These are phyloP conservation scores for Epichloe typhina DNA, from an alignment of 2,329 filamentous ascomycete species.

Conservation along the genomic window DNA sequence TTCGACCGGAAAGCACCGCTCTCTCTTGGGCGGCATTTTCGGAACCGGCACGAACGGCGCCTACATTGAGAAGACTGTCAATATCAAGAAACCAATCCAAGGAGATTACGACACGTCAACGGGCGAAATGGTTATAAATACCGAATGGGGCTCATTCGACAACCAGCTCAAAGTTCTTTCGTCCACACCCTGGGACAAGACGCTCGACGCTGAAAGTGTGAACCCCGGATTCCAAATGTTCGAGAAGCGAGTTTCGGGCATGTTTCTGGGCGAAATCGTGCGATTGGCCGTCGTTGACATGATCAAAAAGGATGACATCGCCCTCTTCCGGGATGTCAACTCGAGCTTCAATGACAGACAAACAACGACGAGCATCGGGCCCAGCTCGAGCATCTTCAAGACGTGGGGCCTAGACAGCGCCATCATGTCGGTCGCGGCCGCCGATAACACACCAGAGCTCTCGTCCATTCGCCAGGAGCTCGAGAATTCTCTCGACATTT, in stretches of 20 bases:
- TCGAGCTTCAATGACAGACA: slow-evolving; percentile 56
- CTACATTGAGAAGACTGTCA: slow-evolving; percentile 83
- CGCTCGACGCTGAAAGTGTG: slow-evolving; percentile 65
- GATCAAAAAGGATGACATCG: slow-evolving; percentile 50
- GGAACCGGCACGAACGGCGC: slow-evolving; percentile 96
- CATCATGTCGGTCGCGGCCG: slow-evolving; percentile 76
- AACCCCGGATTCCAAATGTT: slow-evolving; percentile 98
- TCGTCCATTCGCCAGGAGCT: slow-evolving; percentile 65
- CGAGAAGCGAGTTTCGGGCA: slow-evolving; percentile 94
- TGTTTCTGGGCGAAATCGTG: slow-evolving; percentile 94
- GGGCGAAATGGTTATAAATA: slow-evolving; percentile 94
- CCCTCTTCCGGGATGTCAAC: slow-evolving; percentile 66
- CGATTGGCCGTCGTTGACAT: slow-evolving; percentile 63
- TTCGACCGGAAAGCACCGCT: slow-evolving; percentile 72
- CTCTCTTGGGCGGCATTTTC: slow-evolving; percentile 91
- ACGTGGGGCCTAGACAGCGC: slow-evolving; percentile 87
- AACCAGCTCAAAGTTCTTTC: slow-evolving; percentile 83
- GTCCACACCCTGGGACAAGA: slow-evolving; percentile 67
- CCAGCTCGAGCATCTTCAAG: slow-evolving; percentile 55
- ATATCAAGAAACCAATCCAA: slow-evolving; percentile 64
- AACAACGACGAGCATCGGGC: slow-evolving; percentile 56
- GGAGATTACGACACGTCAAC: slow-evolving; percentile 66
- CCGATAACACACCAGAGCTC: slow-evolving; percentile 61
- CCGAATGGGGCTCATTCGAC: slow-evolving; percentile 97
- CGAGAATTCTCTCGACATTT: slow-evolving; percentile 62